Conservation (phyloP, 1,139 yeast species). For the Lodderomyces margitis region DNA sequence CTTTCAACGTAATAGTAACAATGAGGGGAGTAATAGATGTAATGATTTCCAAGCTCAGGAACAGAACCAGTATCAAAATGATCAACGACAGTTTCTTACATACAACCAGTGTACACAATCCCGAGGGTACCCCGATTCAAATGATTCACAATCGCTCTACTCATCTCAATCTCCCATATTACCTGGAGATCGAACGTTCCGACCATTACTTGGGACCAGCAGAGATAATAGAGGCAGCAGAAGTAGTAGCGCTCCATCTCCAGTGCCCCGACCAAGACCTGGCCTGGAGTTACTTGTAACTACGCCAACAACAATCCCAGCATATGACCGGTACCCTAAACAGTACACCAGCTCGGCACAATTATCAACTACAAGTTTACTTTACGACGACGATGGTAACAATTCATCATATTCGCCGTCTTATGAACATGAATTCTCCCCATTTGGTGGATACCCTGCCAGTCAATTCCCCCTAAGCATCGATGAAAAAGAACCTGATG, state of each 20-base stretch:
- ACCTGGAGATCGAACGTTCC: slow-evolving; percentile 1
- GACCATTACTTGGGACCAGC: too few relatives aligned
- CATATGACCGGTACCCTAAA: slow-evolving; percentile 10
- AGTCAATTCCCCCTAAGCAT: slow-evolving; percentile 79
- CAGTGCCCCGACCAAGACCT: not conserved
- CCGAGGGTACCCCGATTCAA: not conserved
- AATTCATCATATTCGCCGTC: not conserved
- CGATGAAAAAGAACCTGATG: slow-evolving; percentile 91
- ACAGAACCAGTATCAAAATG: not conserved
- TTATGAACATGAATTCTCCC: slow-evolving; percentile 47
- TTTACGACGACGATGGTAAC: slow-evolving; percentile 6
- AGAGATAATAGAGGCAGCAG: not conserved
- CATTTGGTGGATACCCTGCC: slow-evolving; percentile 95
- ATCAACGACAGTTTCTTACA: not conserved
- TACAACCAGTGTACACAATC: not conserved
- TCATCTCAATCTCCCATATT: slow-evolving; percentile 2
- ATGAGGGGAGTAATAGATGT: too few relatives aligned
- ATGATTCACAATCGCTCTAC: not conserved
- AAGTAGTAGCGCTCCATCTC: not conserved
- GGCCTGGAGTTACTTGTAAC: not conserved
- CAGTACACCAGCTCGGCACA: slow-evolving; percentile 3
- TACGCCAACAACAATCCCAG: slow-evolving; percentile 1
- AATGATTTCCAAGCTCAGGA: not conserved
- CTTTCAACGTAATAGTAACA: not conserved
- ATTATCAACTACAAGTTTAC: slow-evolving; percentile 6